phyloP scores from a whole-genome alignment of 2,329 filamentous ascomycete species.

The Sporothrix phasma region DNA sequence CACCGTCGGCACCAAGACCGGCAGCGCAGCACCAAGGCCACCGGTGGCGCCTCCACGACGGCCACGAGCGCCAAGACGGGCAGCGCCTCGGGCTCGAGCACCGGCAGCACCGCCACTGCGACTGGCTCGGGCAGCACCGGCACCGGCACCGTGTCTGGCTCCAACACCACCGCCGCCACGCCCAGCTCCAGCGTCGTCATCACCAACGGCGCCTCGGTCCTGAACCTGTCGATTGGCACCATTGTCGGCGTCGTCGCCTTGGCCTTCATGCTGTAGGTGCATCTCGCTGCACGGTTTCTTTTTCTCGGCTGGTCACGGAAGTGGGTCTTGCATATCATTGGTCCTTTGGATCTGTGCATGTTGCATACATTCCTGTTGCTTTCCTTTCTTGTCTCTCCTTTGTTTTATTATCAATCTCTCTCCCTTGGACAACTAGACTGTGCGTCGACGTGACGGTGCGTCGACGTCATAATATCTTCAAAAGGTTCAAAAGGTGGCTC shows the following conservation, averaged over 20 bases:
- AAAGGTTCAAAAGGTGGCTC: not conserved
- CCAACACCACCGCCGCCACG: not conserved
- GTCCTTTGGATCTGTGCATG: not conserved
- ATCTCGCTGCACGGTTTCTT: too few species aligned
- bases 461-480: not conserved
- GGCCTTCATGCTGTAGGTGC: not conserved
- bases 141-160: not conserved
- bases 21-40: not conserved
- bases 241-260: not conserved
- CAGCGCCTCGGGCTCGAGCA: not conserved
- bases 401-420: not conserved
- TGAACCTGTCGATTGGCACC: conserved; percentile 3
- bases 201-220: not conserved
- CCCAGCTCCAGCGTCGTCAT: not conserved
- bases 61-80: too few species aligned
- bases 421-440: not conserved
- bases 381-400: not conserved
- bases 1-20: not conserved
- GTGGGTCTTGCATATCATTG: not conserved
- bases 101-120: too few species aligned
- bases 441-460: not conserved
- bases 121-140: not conserved
- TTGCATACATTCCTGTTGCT: not conserved
- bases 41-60: not conserved
- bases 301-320: not conserved